phyloP scores from a whole-genome alignment of 2,329 filamentous ascomycete genomes.

The Coniochaeta sp. region DNA sequence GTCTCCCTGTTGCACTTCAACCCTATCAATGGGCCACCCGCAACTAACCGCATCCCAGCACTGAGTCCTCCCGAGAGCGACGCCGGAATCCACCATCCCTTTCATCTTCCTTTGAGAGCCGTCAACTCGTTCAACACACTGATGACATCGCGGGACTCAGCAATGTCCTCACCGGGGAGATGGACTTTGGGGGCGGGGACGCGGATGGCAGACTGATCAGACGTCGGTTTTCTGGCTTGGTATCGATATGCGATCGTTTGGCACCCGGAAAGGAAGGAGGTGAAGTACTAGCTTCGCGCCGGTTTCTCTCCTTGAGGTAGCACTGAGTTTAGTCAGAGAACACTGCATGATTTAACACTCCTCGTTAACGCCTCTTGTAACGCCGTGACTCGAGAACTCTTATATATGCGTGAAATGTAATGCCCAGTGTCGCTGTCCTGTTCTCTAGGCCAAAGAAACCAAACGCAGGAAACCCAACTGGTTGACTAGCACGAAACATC shows the following conservation, averaged over 20 bases:
- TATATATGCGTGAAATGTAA: neutral
- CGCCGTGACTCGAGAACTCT: too few species aligned
- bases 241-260: neutral
- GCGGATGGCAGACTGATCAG: neutral
- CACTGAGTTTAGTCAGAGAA: neutral
- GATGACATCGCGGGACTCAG: neutral
- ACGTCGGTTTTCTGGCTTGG: neutral
- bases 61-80: neutral
- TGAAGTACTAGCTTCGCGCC: neutral
- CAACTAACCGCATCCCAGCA: neutral
- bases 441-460: too few species aligned
- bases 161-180: neutral
- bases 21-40: neutral
- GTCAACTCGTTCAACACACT: neutral
- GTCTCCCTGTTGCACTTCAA: neutral
- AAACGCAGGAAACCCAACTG: too few species aligned
- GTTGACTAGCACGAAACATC: too few species aligned
- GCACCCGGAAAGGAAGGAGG: neutral
- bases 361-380: too few species aligned
- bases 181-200: neutral
- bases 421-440: neutral
- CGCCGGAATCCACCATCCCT: neutral
- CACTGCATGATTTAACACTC: neutral
- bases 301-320: neutral
- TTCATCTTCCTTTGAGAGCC: neutral